A percentile compares a stretch with the other conserved stretches of the same genome.
Evolutionary conservation across 2,329 filamentous ascomycete genomes (phyloP).

Genomic region (Epichloe uncinata): DNA sequence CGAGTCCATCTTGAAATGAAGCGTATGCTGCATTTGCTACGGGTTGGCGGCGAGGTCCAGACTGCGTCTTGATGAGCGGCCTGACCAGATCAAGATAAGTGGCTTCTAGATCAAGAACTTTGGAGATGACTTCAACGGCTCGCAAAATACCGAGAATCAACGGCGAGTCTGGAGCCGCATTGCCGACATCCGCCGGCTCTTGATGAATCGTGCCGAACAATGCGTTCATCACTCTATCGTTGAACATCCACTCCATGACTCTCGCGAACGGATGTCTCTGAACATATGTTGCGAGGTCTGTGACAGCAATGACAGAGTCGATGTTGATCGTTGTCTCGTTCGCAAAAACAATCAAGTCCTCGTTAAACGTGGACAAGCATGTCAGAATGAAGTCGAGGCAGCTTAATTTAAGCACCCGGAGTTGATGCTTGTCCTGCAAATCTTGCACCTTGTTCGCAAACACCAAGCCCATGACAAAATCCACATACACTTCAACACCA

Average conservation of each 20-base stretch:
- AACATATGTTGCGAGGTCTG: constrained; percentile 67
- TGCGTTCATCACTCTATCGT: constrained; percentile 70
- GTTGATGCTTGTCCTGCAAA: constrained; percentile 52
- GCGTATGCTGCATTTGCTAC: constrained; percentile 59
- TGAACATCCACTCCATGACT: constrained; percentile 97
- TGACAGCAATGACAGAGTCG: constrained; percentile 60
- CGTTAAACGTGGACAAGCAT: constrained; percentile 81
- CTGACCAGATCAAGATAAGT: constrained; percentile 86
- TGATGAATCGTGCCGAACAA: constrained; percentile 72
- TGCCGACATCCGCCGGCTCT: constrained; percentile 57
- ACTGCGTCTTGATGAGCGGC: constrained; percentile 58
- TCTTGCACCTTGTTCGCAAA: constrained; percentile 56
- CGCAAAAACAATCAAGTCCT: constrained; percentile 76
- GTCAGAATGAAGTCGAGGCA: constrained; percentile 74
- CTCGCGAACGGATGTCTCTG: constrained; percentile 83
- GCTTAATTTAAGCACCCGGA: constrained; percentile 59
- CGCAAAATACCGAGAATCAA: constrained; percentile 66
- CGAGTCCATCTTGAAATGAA: constrained; percentile 85
- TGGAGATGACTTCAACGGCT: constrained; percentile 71
- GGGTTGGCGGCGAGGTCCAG: constrained; percentile 41
- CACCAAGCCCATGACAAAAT: constrained; percentile 74
- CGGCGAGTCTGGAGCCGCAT: constrained; percentile 63
- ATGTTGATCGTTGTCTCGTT: constrained; percentile 65
- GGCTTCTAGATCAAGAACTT: constrained; percentile 73
- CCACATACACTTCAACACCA: constrained; percentile 84